Evolutionary conservation across 371 early-diverging fungal genomes (phyloP).

Genomic region (Parasitella parasitica): DNA sequence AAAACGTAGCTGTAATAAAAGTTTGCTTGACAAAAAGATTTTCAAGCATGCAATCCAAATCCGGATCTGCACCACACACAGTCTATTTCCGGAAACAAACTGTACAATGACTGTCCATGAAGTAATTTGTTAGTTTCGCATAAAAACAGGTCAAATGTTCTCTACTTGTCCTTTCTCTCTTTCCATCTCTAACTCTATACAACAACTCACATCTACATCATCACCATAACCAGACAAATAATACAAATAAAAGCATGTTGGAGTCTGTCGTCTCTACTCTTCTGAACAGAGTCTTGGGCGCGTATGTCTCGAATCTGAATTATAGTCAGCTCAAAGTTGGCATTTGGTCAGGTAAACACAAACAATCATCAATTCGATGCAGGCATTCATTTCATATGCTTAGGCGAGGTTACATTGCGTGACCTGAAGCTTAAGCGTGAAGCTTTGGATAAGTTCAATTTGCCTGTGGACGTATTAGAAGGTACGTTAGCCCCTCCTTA

Average conservation of each 20-base stretch:
- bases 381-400: not conserved
- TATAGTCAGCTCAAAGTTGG: constrained; percentile 94
- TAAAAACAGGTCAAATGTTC: not conserved
- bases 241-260: constrained; percentile 70
- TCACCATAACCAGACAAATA: not conserved
- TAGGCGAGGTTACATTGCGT: constrained; percentile 94
- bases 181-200: not conserved
- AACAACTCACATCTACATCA: no score
- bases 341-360: constrained; percentile 88
- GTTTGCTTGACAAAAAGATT: no score
- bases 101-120: not conserved
- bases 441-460: constrained; percentile 89
- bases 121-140: no score
- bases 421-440: constrained; percentile 88
- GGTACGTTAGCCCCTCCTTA: constrained; percentile 49
- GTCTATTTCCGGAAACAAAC: no score
- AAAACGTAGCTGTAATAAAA: not conserved
- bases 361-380: not conserved
- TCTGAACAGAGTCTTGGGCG: constrained; percentile 91
- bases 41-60: no score
- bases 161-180: not conserved
- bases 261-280: constrained; percentile 88
- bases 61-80: not conserved
- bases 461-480: constrained; percentile 92
- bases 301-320: constrained; percentile 95